Evolutionary conservation across 2,329 filamentous ascomycete genomes (phyloP), one percentile per base, ranked within the genome.

Genomic region (Colletotrichum siamense): DNA sequence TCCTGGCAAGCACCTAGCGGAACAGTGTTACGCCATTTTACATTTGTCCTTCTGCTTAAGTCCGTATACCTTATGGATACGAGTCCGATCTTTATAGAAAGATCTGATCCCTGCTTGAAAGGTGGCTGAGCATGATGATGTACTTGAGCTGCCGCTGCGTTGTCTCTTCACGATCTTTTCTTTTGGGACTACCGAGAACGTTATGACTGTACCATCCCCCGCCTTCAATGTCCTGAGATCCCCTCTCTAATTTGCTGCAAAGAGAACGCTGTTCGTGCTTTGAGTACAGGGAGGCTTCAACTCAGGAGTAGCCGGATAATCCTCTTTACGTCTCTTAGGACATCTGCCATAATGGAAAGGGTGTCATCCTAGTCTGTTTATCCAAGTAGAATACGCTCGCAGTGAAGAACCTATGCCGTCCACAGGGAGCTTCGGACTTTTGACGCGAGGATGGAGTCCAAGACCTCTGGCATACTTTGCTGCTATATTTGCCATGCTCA

Each of bases 1-100:
- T n/a, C 39, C 0, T 0, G 3, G 39, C 3, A 12, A n/a, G 39
- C 9, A n/a, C 0, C 18, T 7, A 49, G 5, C 18, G 5, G 18
- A 49, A n/a, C 18, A 12, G 9, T 0, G 18, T 44, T 0, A 10
- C 18, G 0, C 3, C n/a, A n/a, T n/a, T n/a, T 3, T 2, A 44
- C 9, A n/a, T n/a, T 1, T n/a, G 16, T 12, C 4, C 39, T n/a
- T 44, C 39, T 12, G 39, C 39, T 44, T 2, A 44, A 44, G 39
- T n/a, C 3, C n/a, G 39, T 2, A 12, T 10, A 44, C n/a, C n/a
- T n/a, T n/a, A n/a, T 9, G 5, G 0, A n/a, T n/a, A 49, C 5
- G 5, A 49, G 39, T n/a, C 9, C 22, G 39, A 4, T 49, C 6
- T 49, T 49, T 2, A 4, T 22, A 22, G 5, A 4, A 49, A 4